Evolutionary conservation across 2,329 filamentous ascomycete genomes (phyloP), one percentile per base, ranked within the genome.

Genomic region (Pseudocercospora fuligena): DNA sequence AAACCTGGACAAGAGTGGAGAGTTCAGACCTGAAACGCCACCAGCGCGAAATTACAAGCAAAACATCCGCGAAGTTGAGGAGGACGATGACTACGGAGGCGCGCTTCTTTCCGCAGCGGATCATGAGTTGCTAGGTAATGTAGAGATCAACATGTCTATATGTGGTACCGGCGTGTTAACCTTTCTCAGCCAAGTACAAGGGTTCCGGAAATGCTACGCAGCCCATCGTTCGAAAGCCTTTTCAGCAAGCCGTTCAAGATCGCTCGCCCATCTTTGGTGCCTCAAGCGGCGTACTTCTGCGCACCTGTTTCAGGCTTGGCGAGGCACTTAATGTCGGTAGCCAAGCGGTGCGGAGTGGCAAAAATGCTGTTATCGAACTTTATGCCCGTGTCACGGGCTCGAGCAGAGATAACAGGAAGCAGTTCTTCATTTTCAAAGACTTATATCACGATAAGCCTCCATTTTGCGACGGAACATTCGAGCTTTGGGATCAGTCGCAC

Each of bases 391-490:
- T 91, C 1, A 80, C 80, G 1, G 82, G 82, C 60, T 90, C 89
- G 0, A 84, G 80, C 62, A 84, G 89, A 0, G 86, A 89, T 27
- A 57, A 51, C 25, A 69, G 68, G 23, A 86, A 83, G 68, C 89
- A 92, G 73, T 81, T 86, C 63, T 90, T 92, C 68, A 83, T 87
- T n/a, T 86, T 92, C 59, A 81, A 82, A 46, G 89, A 91, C 71
- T 76, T 92, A 0, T 89, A 88, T 70, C 86, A 87, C 66, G 83
- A 87, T 21, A 82, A 81, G 11, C 84, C 84, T 5, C 89, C 88
- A 0, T 86, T 85, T 63, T 74, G 87, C 67, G 78, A 83, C 61
- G 82, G 81, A 0, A 71, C 78, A 1, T 83, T 84, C 46, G 75
- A 79, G 54, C 78, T 84, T 29, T 87, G 82, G 81, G 82, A 82